Evolutionary conservation across 1,139 yeast species (phyloP), one percentile per base, ranked within the genome.

Genomic region (Blastobotrys arbuscula): DNA sequence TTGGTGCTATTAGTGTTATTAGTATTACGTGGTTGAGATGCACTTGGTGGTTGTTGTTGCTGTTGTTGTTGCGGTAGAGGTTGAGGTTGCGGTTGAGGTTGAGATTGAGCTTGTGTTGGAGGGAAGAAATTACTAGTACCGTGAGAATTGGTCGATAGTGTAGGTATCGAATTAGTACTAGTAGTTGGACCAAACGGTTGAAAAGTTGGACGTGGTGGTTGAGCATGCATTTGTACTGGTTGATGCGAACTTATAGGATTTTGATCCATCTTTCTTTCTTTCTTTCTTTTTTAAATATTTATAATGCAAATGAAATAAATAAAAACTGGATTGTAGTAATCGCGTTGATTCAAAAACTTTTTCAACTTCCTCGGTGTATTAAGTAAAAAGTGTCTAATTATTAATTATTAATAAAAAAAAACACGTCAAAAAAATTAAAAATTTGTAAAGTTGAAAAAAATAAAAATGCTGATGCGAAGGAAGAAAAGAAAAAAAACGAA

Each of bases 181-280:
- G 38, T 8, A 13, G 39, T 10, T 6, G 39, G 39, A 10, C 39
- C 39, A 36, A 36, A 36, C n/a, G 39, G 39, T 36, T 36, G 39
- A 19, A 36, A 36, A n/a, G 39, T 24, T 19, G 39, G 39, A 20
- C 39, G 39, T 3, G 39, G 39, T 19, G 39, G 39, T 24, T 16
- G 39, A 15, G 21, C 13, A 20, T 24, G 39, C 39, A 24, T 36
- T 36, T 21, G 24, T 34, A 34, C 38, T 19, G 39, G 21, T 36
- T 19, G 39, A 10, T 7, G 13, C 10, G 28, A 20, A 16, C 16
- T 21, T 36, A 36, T 36, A n/a, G 39, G 23, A 19, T 36, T 36
- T n/a, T 36, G 39, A 16, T 28, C 31, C 31, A 28, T 28, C 13
- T 12, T 28, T 12, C 3, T 5, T 4, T n/a, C n/a, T n/a, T n/a